Conservation (phyloP, 768 basidiomycete species). For the Boletellus ananiceps region DNA sequence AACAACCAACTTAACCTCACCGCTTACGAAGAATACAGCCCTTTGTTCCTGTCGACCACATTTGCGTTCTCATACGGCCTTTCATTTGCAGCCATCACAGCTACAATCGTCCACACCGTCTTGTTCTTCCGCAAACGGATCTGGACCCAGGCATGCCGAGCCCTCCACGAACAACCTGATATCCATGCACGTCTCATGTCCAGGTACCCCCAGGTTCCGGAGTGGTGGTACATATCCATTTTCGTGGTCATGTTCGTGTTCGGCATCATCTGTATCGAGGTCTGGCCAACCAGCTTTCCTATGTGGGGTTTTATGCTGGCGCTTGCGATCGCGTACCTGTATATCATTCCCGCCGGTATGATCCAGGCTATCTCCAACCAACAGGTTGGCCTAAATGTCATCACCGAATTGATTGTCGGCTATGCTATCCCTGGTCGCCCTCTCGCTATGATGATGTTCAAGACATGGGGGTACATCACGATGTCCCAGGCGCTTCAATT, state of each 20-base stretch:
- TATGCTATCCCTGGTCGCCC: slow-evolving; percentile 54
- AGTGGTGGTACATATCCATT: slow-evolving; percentile 51
- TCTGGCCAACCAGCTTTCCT: slow-evolving; percentile 53
- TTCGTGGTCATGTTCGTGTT: slow-evolving; percentile 54
- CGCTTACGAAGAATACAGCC: slow-evolving; percentile 36
- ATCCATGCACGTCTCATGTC: slow-evolving; percentile 59
- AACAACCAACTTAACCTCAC: slow-evolving; percentile 30
- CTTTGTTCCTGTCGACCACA: slow-evolving; percentile 43
- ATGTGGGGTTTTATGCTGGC: slow-evolving; percentile 44
- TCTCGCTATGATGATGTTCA: slow-evolving; percentile 79
- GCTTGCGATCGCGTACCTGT: slow-evolving; percentile 47
- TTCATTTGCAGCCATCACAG: slow-evolving; percentile 41
- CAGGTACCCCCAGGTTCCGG: slow-evolving; percentile 53
- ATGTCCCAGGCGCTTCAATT: slow-evolving; percentile 63
- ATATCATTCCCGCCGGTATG: slow-evolving; percentile 60
- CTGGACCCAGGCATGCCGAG: slow-evolving; percentile 44
- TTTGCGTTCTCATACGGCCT: slow-evolving; percentile 51
- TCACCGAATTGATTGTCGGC: slow-evolving; percentile 59
- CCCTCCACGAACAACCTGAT: slow-evolving; percentile 53
- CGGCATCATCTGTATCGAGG: slow-evolving; percentile 53
- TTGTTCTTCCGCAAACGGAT: slow-evolving; percentile 58
- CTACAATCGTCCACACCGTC: slow-evolving; percentile 39
- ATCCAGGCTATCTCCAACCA: slow-evolving; percentile 73
- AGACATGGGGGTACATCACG: slow-evolving; percentile 67
- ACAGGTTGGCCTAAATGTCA: slow-evolving; percentile 53